Base-by-base conservation (phyloP, 2,329 filamentous ascomycete genomes). In the Clonostachys byssicola region DNA sequence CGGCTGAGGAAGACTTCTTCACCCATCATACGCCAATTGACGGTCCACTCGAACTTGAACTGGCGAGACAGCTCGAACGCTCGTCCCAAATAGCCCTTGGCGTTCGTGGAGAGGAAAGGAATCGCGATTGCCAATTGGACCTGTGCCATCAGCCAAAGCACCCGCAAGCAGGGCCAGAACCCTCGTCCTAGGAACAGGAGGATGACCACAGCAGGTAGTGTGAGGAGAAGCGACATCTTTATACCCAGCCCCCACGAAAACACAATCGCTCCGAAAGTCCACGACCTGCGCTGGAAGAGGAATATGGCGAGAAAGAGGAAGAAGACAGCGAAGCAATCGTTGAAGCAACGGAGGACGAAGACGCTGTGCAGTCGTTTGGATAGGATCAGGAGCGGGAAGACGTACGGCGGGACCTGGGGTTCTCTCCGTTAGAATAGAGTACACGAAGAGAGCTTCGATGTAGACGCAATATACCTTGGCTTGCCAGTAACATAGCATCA, bases 11-110 rank as follows among this genome's bases (percentile, higher is more conserved):
- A 99, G 0, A 72, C 67, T 7, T 88, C 80, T 66, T 96, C 91
- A 14, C 88, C 85, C n/a, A 96, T 70, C 63, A 97, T 97, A 46
- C 92, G 84, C 94, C 94, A 99, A 67, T 99, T 99, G 55, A 99
- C 94, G 0, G 94, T 99, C 94, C 94, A 99, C 68, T 92, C 91
- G 75, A 92, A 97, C 58, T 96, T 77, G 70, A 99, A 99, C 57
- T 89, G 83, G 47, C 94, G 80, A 42, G 88, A 91, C 49, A 99
- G 78, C 70, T 99, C 91, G 62, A 99, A 99, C 0, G 94, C 91
- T 52, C 88, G 78, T 42, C 81, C 79, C 16, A 95, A 62, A 63
- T 99, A 99, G 30, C 85, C 88, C 49, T 68, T 66, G 17, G 83
- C 67, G 55, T 90, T 86, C 39, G 71, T 71, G 10, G 75, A 64